Base-by-base conservation (phyloP, 192 early-diverging fungal species). In the Coemansia umbellata region DNA sequence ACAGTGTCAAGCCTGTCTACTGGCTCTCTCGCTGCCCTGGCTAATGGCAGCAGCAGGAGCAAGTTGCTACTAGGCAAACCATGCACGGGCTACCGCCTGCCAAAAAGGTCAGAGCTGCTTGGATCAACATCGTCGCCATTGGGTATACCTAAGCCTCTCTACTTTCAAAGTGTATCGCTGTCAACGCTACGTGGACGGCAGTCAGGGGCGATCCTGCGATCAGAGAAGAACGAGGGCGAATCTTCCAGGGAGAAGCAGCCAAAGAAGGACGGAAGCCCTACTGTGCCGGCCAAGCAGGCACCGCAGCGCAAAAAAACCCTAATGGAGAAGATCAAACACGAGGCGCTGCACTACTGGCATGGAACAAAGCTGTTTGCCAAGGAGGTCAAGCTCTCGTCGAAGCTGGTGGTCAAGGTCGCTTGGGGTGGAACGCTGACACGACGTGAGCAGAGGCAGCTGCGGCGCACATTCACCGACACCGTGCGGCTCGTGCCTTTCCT, bases 291-390 rank as follows among this genome's bases (percentile, higher is more conserved):
- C 23, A 37, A 54, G 40, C 6, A 37, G 11, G 27, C 44, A 47
- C 33, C 33, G 3, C 39, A 33, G 37, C 50, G 43, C 30, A 87
- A 85, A 45, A 87, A 84, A 58, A 81, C 84, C 30, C 19, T 89
- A 0, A 79, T 82, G 85, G 80, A 82, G 43, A 72, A 86, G 45
- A 82, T 95, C 63, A 95, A 96, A 76, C 84, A 89, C 19, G 95
- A 98, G 74, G 75, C 82, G 8, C 66, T 84, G 41, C 95, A 96
- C 71, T 90, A 91, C 77, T 95, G 92, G 92, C 83, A 95, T 48
- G 93, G 93, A 3, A 89, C 87, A 8, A 92, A 93, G 73, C 81
- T 98, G 11, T 70, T 98, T 39, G 90, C 88, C 1, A 80, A 90
- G 27, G 95, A 98, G 68, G 83, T 90, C 48, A 83, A 80, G 54